Conservation (phyloP, 2,329 filamentous ascomycete genomes). For the Allantophomopsis cytisporea region DNA sequence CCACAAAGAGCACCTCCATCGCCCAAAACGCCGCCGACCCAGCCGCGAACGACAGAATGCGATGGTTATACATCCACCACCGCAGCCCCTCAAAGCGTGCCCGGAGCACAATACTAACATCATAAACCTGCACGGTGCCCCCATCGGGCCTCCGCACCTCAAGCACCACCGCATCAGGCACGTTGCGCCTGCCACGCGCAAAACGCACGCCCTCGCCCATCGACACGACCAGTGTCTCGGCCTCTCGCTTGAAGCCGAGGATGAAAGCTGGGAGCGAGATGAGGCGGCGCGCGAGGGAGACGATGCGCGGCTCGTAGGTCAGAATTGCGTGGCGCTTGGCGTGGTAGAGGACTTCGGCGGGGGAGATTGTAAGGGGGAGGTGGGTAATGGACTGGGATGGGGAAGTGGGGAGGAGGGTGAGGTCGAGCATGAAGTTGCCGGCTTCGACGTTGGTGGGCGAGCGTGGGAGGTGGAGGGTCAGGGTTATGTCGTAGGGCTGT, state of each 20-base stretch:
- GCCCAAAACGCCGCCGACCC: slow-evolving; percentile 67
- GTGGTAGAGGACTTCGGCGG: slow-evolving; percentile 33
- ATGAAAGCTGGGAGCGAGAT: slow-evolving; percentile 57
- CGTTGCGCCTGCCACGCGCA: slow-evolving; percentile 16
- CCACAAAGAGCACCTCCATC: slow-evolving; percentile 55
- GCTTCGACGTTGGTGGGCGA: slow-evolving; percentile 61
- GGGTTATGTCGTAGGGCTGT: slow-evolving; percentile 74
- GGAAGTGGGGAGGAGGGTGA: slow-evolving; percentile 42
- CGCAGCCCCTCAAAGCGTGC: slow-evolving; percentile 65
- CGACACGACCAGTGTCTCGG: slow-evolving; percentile 45
- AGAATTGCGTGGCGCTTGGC: slow-evolving; percentile 67
- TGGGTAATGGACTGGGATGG: background rate
- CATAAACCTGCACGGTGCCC: slow-evolving; percentile 64
- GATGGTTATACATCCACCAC: slow-evolving; percentile 80
- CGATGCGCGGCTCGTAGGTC: slow-evolving; percentile 60
- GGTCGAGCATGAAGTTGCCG: slow-evolving; percentile 91
- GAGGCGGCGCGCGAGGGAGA: slow-evolving; percentile 45
- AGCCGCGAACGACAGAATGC: slow-evolving; percentile 51
- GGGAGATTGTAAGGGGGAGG: background rate
- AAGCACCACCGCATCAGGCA: slow-evolving; percentile 39
- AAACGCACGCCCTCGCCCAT: slow-evolving; percentile 69
- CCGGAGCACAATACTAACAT: slow-evolving; percentile 50
- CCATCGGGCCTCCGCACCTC: slow-evolving; percentile 18
- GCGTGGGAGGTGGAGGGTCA: slow-evolving; percentile 64
- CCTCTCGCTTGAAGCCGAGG: slow-evolving; percentile 50